A percentile compares a stretch with the other conserved stretches of the same genome.
phyloP scores from a whole-genome alignment of 768 basidiomycete species.

The Chalciporus pseudorubinellus region DNA sequence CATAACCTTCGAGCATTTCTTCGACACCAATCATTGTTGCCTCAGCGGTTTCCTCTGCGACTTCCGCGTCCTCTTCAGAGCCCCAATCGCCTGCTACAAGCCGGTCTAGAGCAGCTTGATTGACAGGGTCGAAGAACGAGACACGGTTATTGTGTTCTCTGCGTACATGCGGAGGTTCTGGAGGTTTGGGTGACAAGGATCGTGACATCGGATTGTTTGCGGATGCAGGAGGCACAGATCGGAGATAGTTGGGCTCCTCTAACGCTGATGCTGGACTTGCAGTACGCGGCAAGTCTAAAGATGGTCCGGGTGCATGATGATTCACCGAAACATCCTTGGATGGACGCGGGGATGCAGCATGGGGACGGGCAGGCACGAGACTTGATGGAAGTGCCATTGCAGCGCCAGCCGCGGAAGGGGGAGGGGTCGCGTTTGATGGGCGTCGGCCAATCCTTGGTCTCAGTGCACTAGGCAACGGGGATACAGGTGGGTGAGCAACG shows the following conservation, averaged over 20 bases:
- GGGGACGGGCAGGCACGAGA: conserved; percentile 24
- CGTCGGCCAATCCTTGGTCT: conserved; percentile 38
- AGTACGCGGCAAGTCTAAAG: conserved; percentile 18
- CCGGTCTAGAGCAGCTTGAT: conserved; percentile 71
- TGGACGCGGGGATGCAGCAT: conserved; percentile 24
- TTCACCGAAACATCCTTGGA: conserved; percentile 8
- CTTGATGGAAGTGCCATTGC: conserved; percentile 22
- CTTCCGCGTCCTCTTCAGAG: conserved; percentile 49
- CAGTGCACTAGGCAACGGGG: conserved; percentile 30
- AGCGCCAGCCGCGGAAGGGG: conserved; percentile 28
- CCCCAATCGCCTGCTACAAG: conserved; percentile 51
- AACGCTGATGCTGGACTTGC: conserved; percentile 18
- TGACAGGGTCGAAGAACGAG: conserved; percentile 79
- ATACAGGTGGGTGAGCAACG: conserved; percentile 15
- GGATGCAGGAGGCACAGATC: conserved; percentile 17
- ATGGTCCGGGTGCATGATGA: conserved; percentile 14
- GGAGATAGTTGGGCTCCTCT: conserved; percentile 14
- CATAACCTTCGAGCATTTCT: conserved; percentile 98
- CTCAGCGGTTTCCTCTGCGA: conserved; percentile 71
- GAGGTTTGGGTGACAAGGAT: conserved; percentile 28
- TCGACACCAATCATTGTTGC: conserved; percentile 90
- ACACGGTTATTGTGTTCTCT: conserved; percentile 67
- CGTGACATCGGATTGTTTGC: conserved; percentile 29
- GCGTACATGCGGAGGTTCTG: conserved; percentile 38
- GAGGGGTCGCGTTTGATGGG: conserved; percentile 44